A percentile compares a stretch with the other conserved stretches of the same genome.
Evolutionary conservation across 306 rosid genomes (phyloP).

Genomic region (Trifolium dubium): DNA sequence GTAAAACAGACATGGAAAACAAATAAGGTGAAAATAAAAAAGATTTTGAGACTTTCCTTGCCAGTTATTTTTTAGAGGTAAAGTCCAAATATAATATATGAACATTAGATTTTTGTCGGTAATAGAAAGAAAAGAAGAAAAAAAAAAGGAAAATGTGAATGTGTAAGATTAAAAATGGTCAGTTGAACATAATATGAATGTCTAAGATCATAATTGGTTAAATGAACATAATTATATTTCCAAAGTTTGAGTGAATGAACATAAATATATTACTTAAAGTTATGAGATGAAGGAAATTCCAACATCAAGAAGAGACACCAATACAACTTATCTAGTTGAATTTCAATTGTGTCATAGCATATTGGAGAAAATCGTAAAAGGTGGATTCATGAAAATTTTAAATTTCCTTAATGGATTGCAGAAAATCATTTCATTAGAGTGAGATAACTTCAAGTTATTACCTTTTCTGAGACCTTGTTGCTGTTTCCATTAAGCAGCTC

Average conservation of each 20-base stretch:
- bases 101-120: conserved; percentile 14
- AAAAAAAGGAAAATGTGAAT: conserved; percentile 1
- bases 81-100: conserved; percentile 14
- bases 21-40: conserved; percentile 25
- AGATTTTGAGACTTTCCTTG: conserved; percentile 1
- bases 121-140: neutral
- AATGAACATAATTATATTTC: conserved; percentile 16
- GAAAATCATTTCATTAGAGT: conserved; percentile 21
- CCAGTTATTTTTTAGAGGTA: neutral
- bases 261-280: conserved; percentile 10
- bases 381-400: neutral
- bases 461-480: conserved; percentile 95
- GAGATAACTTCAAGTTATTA: conserved; percentile 39
- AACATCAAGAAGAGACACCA: conserved; percentile 27
- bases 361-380: neutral
- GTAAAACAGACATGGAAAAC: conserved; percentile 22
- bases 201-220: neutral
- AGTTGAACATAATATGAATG: neutral
- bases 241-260: conserved; percentile 22
- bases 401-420: neutral
- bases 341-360: neutral
- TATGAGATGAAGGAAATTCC: conserved; percentile 10
- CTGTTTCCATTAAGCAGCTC: conserved; percentile 90
- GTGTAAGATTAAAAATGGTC: conserved; percentile 3
- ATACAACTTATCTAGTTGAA: too few relatives aligned